phyloP scores from a whole-genome alignment of 108 stramenopile species.

The Nitzschia sp. region DNA sequence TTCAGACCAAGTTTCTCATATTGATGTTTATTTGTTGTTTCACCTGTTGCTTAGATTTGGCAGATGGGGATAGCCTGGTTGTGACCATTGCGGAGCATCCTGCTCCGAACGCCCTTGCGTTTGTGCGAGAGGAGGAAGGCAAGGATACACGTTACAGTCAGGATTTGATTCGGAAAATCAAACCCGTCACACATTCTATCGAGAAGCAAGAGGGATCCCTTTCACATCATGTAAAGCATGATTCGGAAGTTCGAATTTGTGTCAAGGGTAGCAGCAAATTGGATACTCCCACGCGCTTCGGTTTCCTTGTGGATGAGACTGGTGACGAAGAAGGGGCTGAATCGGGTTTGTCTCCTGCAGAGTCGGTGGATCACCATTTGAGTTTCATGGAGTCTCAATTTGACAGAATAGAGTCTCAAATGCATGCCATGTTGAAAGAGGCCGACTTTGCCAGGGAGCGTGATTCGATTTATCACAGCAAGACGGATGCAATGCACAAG shows the following conservation, averaged over 20 bases:
- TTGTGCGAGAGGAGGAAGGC: conserved; percentile 29
- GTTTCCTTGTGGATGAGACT: conserved; percentile 40
- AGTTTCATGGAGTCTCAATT: conserved; percentile 68
- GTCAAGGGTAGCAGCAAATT: conserved; percentile 18
- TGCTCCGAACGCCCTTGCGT: conserved; percentile 33
- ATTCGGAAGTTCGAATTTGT: conserved; percentile 30
- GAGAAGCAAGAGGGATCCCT: conserved; percentile 29
- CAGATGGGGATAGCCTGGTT: too few relatives aligned
- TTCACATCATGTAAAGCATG: conserved; percentile 30
- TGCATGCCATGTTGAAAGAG: conserved; percentile 61
- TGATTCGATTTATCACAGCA: conserved; percentile 72
- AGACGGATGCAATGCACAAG: conserved; percentile 71
- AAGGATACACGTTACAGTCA: conserved; percentile 4
- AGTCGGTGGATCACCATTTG: conserved; percentile 51
- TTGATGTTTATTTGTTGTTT: background rate
- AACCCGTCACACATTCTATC: conserved; percentile 35
- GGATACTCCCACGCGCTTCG: conserved; percentile 25
- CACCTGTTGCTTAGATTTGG: conserved; percentile 1
- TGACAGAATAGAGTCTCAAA: conserved; percentile 44
- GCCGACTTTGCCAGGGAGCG: conserved; percentile 75
- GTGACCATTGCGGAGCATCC: conserved; percentile 28
- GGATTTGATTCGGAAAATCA: conserved; percentile 19
- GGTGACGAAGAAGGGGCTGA: conserved; percentile 15
- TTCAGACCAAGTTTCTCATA: too few relatives aligned
- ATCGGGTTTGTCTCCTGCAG: conserved; percentile 8